Base-by-base conservation (phyloP, 768 basidiomycete species). In the Hypsizygus marmoreus region DNA sequence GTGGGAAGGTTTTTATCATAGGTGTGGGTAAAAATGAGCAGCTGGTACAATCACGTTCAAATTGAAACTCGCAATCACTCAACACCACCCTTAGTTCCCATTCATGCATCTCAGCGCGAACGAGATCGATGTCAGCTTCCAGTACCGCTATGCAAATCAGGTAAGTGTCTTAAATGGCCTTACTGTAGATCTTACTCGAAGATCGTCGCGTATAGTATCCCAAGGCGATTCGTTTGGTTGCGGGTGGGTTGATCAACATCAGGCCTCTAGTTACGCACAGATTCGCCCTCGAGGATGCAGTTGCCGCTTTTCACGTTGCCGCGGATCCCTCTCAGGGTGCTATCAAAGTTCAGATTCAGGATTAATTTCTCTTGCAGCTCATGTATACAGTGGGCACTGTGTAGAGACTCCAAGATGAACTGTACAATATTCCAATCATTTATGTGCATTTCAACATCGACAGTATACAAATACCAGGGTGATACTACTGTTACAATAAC, bases 211-310 rank as follows among this genome's bases (percentile, higher is more conserved):
- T 34, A 29, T 66, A 85, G 73, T 95, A 92, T 66, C 90, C 90
- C 8, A 89, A 87, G 57, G 92, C 92, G 2, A 80, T 95, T 47
- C 78, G 84, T 4, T 81, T 94, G 7, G 76, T 95, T n/a, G 82
- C 86, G 30, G 81, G 84, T 16, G 79, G 82, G 22, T 66, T 94
- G 16, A 78, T 85, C 41, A 73, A 88, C 54, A 67, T 91, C 47
- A 83, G 84, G 51, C 86, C 88, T 53, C 78, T 93, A 42, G 84
- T 91, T n/a, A 88, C 87, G 22, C 88, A 88, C 54, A 73, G 81
- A 10, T 88, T 88, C 62, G 51, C 72, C 14, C 75, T 95, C 13
- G 85, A 88, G 53, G 77, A 86, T 24, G 86, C 90, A 0, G 75
- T 84, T 6, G 68, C 81, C 39, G 92, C 92, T 2, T 95, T 95